A percentile compares a stretch with the other conserved stretches of the same genome.
phyloP scores from a whole-genome alignment of 768 basidiomycete species.

The Piloderma croceum region DNA sequence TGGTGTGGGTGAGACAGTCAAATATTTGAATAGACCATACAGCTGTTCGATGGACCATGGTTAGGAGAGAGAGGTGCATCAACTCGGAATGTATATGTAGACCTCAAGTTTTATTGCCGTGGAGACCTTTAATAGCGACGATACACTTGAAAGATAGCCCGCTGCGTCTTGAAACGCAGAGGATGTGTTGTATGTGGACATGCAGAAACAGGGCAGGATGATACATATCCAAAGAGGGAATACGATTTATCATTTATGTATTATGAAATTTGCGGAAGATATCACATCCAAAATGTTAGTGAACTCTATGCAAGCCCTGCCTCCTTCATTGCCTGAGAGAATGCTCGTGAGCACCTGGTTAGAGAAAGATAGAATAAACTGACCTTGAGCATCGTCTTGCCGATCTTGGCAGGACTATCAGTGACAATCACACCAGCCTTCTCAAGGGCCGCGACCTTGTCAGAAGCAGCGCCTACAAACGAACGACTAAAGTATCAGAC shows the following conservation, averaged over 20 bases:
- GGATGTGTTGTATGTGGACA: constrained; percentile 24
- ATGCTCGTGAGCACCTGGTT: constrained; percentile 6
- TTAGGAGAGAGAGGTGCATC: constrained; percentile 16
- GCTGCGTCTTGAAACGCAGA: constrained; percentile 54
- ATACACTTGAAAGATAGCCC: constrained; percentile 51
- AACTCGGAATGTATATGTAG: constrained; percentile 24
- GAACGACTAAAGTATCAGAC: no score
- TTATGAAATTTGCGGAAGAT: background rate
- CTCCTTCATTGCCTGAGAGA: constrained; percentile 65
- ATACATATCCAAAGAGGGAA: background rate
- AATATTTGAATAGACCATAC: constrained; percentile 79
- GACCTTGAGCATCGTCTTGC: constrained; percentile 83
- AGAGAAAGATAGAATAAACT: constrained; percentile 17
- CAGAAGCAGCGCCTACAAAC: constrained; percentile 70
- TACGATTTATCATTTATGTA: constrained; percentile 14
- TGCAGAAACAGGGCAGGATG: background rate
- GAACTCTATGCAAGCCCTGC: constrained; percentile 56
- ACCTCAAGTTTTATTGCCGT: constrained; percentile 74
- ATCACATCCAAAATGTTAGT: background rate
- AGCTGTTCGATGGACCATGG: constrained; percentile 46
- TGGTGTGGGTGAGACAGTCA: constrained; percentile 56
- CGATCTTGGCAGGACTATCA: constrained; percentile 94
- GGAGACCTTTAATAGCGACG: constrained; percentile 51
- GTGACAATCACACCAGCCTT: constrained; percentile 91
- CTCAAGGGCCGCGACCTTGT: constrained; percentile 90